Evolutionary conservation across 2,329 filamentous ascomycete genomes (phyloP).

Genomic region (Kalmusia sp.): DNA sequence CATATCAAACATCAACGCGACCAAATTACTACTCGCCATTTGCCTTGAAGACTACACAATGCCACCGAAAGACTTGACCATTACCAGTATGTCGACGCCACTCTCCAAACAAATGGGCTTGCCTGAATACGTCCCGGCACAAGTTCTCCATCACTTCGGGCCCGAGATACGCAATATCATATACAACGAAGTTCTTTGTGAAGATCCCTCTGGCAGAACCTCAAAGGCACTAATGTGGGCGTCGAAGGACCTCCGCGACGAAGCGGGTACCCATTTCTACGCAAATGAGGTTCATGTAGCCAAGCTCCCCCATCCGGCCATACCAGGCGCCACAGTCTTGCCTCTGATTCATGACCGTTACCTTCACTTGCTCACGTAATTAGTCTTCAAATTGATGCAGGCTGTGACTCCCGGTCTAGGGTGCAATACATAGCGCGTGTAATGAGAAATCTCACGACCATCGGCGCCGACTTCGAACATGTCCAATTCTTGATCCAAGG

Average conservation of each 20-base stretch:
- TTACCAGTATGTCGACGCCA: background rate
- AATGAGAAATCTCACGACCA: constrained; percentile 16
- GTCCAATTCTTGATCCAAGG: constrained; percentile 14
- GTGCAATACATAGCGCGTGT: constrained; percentile 15
- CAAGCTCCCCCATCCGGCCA: constrained; percentile 1
- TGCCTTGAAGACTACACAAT: background rate
- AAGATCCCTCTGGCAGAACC: background rate
- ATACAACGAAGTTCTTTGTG: constrained; percentile 19
- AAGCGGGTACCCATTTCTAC: constrained; percentile 32
- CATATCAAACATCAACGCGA: background rate
- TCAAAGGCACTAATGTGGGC: constrained; percentile 19
- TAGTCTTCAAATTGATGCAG: constrained; percentile 10
- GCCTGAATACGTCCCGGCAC: background rate
- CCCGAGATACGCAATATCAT: constrained; percentile 28
- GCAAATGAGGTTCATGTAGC: constrained; percentile 19
- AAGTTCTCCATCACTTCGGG: background rate
- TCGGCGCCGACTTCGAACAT: constrained; percentile 20
- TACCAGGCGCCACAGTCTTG: constrained; percentile 17
- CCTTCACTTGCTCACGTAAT: constrained; percentile 24
- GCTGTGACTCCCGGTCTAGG: background rate
- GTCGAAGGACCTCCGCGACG: constrained; percentile 23
- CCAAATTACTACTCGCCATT: background rate
- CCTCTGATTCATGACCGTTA: constrained; percentile 26
- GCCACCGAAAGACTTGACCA: background rate
- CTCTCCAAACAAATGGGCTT: background rate